phyloP scores from a whole-genome alignment of 257 asterid genomes.

The Solanum corneliomulleri region DNA sequence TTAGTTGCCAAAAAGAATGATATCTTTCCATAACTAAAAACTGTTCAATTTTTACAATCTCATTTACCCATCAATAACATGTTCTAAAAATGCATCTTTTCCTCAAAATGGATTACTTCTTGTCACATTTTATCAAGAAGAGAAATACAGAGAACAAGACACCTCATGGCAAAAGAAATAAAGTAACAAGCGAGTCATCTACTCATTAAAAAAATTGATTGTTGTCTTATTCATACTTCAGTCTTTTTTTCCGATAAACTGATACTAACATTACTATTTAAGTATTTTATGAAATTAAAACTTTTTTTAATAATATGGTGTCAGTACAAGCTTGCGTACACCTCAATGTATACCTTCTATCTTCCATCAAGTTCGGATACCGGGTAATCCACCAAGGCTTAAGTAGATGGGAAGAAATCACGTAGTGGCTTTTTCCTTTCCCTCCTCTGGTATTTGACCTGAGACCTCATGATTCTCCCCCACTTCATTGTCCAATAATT shows the following conservation, averaged over 20 bases:
- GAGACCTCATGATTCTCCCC: not conserved
- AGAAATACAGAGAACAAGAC: not conserved
- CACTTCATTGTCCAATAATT: not conserved
- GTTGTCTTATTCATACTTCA: not conserved
- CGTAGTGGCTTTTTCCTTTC: not conserved
- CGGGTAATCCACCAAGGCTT: not conserved
- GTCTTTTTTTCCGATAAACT: not conserved
- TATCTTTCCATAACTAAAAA: not conserved
- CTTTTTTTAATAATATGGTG: not conserved
- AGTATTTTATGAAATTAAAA: not conserved
- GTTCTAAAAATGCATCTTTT: not conserved
- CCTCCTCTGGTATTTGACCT: not conserved
- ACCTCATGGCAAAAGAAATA: not conserved
- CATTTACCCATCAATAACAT: not conserved
- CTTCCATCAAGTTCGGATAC: not conserved
- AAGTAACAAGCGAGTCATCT: not conserved
- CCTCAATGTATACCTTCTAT: not conserved
- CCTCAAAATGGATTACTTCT: not conserved
- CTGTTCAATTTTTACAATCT: not conserved
- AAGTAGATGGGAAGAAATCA: not conserved
- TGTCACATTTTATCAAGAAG: not conserved
- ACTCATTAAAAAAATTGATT: not conserved
- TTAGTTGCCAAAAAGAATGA: not conserved
- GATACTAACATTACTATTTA: not conserved
- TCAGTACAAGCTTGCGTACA: not conserved